Evolutionary conservation across 805 yeast species (phyloP).

Genomic region (Blastobotrys robertii): DNA sequence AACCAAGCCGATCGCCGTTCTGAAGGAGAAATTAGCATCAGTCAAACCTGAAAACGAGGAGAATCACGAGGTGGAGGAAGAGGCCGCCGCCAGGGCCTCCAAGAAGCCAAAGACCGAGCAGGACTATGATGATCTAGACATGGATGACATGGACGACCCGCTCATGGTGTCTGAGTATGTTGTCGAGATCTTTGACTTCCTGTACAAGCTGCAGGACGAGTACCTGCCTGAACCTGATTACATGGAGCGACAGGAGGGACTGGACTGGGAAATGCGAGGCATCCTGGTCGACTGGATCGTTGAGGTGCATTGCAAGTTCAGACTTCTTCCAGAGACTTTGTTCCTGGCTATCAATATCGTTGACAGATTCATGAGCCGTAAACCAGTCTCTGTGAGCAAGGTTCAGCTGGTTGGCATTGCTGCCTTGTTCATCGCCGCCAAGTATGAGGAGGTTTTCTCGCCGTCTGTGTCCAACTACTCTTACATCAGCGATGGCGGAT

Average conservation of each 20-base stretch:
- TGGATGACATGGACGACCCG: slow-evolving; percentile 32
- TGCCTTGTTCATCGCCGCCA: slow-evolving; percentile 79
- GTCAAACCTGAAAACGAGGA: neutral
- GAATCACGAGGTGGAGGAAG: neutral
- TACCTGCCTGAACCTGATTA: slow-evolving; percentile 57
- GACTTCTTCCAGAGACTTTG: slow-evolving; percentile 77
- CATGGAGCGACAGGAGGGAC: slow-evolving; percentile 49
- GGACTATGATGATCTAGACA: slow-evolving; percentile 25
- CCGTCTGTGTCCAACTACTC: slow-evolving; percentile 83
- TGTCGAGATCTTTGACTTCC: slow-evolving; percentile 71
- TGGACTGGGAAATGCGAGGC: slow-evolving; percentile 76
- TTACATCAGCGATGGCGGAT: slow-evolving; percentile 79
- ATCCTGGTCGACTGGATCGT: slow-evolving; percentile 91
- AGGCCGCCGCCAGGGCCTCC: neutral
- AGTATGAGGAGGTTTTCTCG: slow-evolving; percentile 83
- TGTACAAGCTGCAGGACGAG: slow-evolving; percentile 59
- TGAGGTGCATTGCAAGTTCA: slow-evolving; percentile 76
- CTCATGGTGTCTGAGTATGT: slow-evolving; percentile 92
- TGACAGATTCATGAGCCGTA: slow-evolving; percentile 77
- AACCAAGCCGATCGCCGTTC: neutral
- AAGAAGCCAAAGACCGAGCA: slow-evolving; percentile 8
- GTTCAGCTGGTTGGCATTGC: slow-evolving; percentile 82
- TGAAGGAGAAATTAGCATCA: neutral
- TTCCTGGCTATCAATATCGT: slow-evolving; percentile 73
- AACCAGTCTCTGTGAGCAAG: slow-evolving; percentile 65